phyloP scores from a whole-genome alignment of 2,329 filamentous ascomycete genomes.

The Macroventuria anomochaeta region DNA sequence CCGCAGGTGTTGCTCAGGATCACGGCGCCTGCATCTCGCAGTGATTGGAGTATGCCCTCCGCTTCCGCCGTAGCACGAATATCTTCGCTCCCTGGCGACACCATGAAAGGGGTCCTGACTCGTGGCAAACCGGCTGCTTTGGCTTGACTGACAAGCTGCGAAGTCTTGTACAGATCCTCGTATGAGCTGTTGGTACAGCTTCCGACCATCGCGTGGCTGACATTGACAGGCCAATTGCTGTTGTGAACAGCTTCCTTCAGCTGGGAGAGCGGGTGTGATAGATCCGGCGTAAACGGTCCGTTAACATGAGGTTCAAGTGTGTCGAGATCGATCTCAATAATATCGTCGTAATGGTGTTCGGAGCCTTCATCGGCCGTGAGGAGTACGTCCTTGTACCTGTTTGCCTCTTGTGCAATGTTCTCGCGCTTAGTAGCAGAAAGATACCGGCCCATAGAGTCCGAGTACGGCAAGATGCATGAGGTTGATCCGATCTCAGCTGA shows the following conservation, averaged over 20 bases:
- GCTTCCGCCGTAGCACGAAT: constrained; percentile 43
- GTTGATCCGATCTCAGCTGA: constrained; percentile 49
- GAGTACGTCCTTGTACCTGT: constrained; percentile 31
- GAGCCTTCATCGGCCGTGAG: constrained; percentile 40
- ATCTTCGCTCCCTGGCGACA: constrained; percentile 47
- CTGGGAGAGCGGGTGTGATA: constrained; percentile 43
- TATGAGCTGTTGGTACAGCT: constrained; percentile 50
- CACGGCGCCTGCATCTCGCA: constrained; percentile 41
- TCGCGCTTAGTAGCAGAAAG: constrained; percentile 39
- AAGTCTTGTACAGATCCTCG: constrained; percentile 45
- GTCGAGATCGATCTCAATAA: constrained; percentile 47
- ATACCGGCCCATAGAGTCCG: constrained; percentile 42
- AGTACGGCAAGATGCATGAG: constrained; percentile 49
- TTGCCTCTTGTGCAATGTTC: constrained; percentile 31
- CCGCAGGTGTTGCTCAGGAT: constrained; percentile 46
- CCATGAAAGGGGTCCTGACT: constrained; percentile 40
- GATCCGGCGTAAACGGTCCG: constrained; percentile 47
- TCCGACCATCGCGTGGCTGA: constrained; percentile 43
- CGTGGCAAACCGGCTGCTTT: constrained; percentile 35
- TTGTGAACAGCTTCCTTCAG: constrained; percentile 34
- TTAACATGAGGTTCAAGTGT: constrained; percentile 47
- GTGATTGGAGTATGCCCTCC: constrained; percentile 34
- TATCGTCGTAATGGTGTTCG: constrained; percentile 42
- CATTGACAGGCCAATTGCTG: constrained; percentile 40
- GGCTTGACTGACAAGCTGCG: constrained; percentile 40